Base-by-base conservation (phyloP, 345 rosid species). In the Euphorbia peplus region DNA sequence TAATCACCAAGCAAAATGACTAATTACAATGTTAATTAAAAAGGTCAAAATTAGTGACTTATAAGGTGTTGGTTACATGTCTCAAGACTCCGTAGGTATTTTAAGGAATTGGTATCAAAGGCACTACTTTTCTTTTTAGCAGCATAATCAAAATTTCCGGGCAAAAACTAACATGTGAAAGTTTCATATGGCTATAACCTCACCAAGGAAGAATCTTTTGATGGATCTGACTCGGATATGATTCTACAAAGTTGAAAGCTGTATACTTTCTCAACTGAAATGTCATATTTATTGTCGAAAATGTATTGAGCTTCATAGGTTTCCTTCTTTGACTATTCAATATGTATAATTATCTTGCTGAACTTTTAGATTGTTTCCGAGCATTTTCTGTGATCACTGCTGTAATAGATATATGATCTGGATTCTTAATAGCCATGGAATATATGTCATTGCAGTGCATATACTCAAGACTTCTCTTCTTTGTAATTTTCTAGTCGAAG, bases 171-270 rank as follows among this genome's bases (percentile, higher is more conserved):
- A n/a, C n/a, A n/a, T n/a, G n/a, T n/a, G n/a, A n/a, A n/a, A n/a
- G n/a, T n/a, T n/a, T 39, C 61, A 39, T 69, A 12, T 28, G 60
- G 19, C 41, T 48, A 30, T 25, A n/a, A n/a, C n/a, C n/a, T n/a
- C n/a, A n/a, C n/a, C n/a, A n/a, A n/a, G 28, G 63, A 61, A 68
- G 75, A 35, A 52, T 21, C 15, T 58, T 60, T 18, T 63, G 53
- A 54, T 19, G 65, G 32, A 21, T n/a, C 21, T 42, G 19, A 15
- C 5, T 19, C 18, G 28, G 39, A 46, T n/a, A 67, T 15, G 9
- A 15, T 52, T 13, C 44, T 10, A 19, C 50, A 46, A 53, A 67
- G 64, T 80, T 70, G 70, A 72, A 73, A 52, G 24, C 7, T 52
- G 10, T n/a, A 16, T 50, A 6, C 18, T 50, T 50, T n/a, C n/a